These are phyloP conservation scores for Naganishia friedmannii DNA, from an alignment of 768 basidiomycete genomes.

Conservation along the genomic window DNA sequence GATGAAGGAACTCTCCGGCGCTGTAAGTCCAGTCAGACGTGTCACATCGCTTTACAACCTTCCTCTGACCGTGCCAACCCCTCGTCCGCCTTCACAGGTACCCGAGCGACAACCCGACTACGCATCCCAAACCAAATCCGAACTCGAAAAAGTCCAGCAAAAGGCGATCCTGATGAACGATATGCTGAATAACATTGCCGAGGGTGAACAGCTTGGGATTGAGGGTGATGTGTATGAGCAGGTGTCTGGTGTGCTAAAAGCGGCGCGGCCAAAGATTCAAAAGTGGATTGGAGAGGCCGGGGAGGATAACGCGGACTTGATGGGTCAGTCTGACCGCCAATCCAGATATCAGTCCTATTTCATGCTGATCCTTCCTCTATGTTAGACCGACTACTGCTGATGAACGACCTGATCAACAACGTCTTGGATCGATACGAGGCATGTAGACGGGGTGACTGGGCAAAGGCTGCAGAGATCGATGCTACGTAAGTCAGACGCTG, in stretches of 20 bases:
- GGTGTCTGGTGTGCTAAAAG: constrained; percentile 75
- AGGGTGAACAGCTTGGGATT: constrained; percentile 71
- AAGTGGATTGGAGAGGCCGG: constrained; percentile 97
- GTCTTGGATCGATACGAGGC: constrained; percentile 86
- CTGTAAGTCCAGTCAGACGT: constrained; percentile 52
- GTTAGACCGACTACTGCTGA: constrained; percentile 84
- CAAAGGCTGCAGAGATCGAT: constrained; percentile 53
- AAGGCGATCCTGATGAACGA: constrained; percentile 95
- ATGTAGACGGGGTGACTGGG: constrained; percentile 86
- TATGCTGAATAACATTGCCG: constrained; percentile 88
- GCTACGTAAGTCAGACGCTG: constrained; percentile 47
- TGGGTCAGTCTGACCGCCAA: no score
- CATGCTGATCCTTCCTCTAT: constrained; percentile 2
- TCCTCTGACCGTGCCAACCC: background rate
- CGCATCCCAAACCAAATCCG: constrained; percentile 77
- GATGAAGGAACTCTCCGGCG: constrained; percentile 92
- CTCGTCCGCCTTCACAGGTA: constrained; percentile 55
- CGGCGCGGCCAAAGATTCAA: constrained; percentile 88
- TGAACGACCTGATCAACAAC: constrained; percentile 96
- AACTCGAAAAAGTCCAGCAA: constrained; percentile 88
- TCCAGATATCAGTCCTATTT: no score
- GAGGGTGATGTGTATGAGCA: constrained; percentile 95
- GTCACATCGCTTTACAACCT: background rate
- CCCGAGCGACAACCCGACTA: constrained; percentile 94
- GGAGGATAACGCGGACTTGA: constrained; percentile 79